A percentile compares a stretch with the other conserved stretches of the same genome.
These are phyloP conservation scores for Aspergillus aculeatinus DNA, from an alignment of 2,329 filamentous ascomycete species.

Conservation along the genomic window DNA sequence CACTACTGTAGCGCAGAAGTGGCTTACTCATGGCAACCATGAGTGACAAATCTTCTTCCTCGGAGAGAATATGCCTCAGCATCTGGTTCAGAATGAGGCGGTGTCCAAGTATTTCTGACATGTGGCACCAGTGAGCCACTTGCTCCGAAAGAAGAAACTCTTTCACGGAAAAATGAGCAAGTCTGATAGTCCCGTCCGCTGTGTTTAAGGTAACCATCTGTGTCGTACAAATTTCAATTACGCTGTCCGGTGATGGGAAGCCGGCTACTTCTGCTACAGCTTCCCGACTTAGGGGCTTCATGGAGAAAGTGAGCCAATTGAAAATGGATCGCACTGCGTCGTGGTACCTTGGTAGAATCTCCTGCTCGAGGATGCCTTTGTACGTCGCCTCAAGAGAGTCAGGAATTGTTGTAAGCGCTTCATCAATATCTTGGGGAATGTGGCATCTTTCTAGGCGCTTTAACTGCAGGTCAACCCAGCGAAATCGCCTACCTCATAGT, in stretches of 20 bases:
- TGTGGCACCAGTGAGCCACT: background rate
- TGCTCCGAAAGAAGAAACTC: background rate
- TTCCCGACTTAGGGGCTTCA: background rate
- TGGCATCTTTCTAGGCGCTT: background rate
- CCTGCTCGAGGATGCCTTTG: background rate
- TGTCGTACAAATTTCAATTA: background rate
- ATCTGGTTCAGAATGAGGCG: background rate
- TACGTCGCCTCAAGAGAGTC: background rate
- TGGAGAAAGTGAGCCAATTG: background rate
- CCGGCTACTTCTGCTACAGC: background rate
- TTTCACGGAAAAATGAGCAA: background rate
- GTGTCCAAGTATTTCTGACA: background rate
- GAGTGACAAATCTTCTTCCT: background rate
- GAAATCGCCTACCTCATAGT: background rate
- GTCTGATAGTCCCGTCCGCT: background rate
- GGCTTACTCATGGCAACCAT: background rate
- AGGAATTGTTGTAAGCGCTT: background rate
- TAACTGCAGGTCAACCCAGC: slow-evolving; percentile 3
- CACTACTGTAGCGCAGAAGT: background rate
- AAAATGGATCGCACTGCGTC: background rate
- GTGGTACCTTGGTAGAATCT: background rate
- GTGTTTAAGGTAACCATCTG: background rate
- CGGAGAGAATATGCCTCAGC: background rate
- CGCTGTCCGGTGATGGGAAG: background rate
- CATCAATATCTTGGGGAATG: background rate